A percentile compares a stretch with the other conserved stretches of the same genome.
phyloP scores from a whole-genome alignment of 176 grass and related monocot species.

The Ananas comosus region DNA sequence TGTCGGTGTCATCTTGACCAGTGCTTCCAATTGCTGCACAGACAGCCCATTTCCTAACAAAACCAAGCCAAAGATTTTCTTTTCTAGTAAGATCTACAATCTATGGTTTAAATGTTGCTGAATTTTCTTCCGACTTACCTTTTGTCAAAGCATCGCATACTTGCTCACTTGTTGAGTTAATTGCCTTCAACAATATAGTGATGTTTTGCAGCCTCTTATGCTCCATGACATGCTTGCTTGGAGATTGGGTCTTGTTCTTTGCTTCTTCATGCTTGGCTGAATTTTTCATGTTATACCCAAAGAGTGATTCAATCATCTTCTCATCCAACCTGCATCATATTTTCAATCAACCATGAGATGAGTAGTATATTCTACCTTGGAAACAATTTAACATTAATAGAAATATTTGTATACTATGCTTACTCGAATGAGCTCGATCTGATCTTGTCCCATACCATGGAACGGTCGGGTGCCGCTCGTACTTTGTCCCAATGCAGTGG shows the following conservation, averaged over 20 bases:
- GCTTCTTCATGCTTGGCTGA: constrained; percentile 51
- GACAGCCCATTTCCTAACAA: constrained; percentile 59
- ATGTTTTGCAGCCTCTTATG: constrained; percentile 87
- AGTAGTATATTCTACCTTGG: not conserved
- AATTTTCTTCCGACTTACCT: constrained; percentile 20
- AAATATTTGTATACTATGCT: constrained; percentile 21
- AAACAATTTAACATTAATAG: not conserved
- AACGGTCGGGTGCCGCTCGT: constrained; percentile 61
- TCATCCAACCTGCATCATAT: constrained; percentile 55
- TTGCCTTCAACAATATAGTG: constrained; percentile 84
- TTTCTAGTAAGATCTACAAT: not conserved
- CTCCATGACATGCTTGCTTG: constrained; percentile 65
- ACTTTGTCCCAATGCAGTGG: constrained; percentile 99
- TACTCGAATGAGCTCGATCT: constrained; percentile 96
- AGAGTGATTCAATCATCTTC: constrained; percentile 87
- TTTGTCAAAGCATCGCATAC: constrained; percentile 53
- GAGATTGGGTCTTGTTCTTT: constrained; percentile 70
- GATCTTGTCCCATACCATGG: constrained; percentile 95
- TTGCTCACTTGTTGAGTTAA: constrained; percentile 55
- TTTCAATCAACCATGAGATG: not conserved
- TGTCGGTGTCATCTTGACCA: constrained; percentile 84
- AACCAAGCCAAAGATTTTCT: not conserved
- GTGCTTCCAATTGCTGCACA: constrained; percentile 68
- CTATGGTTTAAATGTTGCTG: not conserved
- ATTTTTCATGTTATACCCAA: constrained; percentile 63